These are phyloP conservation scores for Cavenderia fasciculata DNA, from an alignment of 78 protist genomes.

Conservation along the genomic window DNA sequence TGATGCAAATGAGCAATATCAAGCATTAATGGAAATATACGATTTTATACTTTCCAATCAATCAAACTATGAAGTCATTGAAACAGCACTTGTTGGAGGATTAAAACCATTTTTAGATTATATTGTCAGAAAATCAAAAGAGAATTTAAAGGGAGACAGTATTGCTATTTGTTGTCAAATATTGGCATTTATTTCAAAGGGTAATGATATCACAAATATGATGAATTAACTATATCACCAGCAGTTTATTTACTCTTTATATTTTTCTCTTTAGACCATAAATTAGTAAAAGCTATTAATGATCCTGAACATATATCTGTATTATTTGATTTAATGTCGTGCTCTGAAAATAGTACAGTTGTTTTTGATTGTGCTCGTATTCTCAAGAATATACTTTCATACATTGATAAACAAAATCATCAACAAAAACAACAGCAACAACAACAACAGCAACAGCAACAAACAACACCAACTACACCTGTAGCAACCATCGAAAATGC, in stretches of 20 bases:
- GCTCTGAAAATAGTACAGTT: slow-evolving; percentile 20
- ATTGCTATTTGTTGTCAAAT: slow-evolving; percentile 45
- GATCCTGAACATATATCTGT: slow-evolving; percentile 15
- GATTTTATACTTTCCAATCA: slow-evolving; percentile 42
- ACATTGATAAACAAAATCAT: background rate
- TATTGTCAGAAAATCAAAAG: background rate
- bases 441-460: background rate
- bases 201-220: background rate
- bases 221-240: background rate
- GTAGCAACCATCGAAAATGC: background rate
- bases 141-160: slow-evolving; percentile 13
- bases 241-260: background rate
- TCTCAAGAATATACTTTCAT: slow-evolving; percentile 13
- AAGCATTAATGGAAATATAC: slow-evolving; percentile 58
- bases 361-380: slow-evolving; percentile 35
- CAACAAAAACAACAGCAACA: background rate
- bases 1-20: slow-evolving; percentile 57
- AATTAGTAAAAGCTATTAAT: slow-evolving; percentile 23
- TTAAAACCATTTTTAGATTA: slow-evolving; percentile 64
- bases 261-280: slow-evolving; percentile 19
- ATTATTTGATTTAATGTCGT: slow-evolving; percentile 24
- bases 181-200: slow-evolving; percentile 15
- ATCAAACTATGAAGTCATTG: background rate
- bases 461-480: background rate
- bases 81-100: slow-evolving; percentile 58